A percentile compares a stretch with the other conserved stretches of the same genome.
Conservation (phyloP, 2,329 filamentous ascomycete species). For the Sclerotinia minor region DNA sequence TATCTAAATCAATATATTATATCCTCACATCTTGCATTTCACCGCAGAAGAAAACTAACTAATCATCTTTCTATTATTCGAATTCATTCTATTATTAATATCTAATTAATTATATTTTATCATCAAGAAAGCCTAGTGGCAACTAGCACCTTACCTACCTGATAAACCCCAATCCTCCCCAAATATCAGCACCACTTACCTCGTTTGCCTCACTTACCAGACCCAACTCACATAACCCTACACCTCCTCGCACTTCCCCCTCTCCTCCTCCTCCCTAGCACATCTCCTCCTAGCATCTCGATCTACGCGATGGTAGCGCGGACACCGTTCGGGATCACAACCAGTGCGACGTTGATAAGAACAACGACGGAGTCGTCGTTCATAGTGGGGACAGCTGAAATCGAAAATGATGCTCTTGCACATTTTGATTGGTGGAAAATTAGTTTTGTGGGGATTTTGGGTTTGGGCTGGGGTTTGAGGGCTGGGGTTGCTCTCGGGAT, state of each 20-base stretch:
- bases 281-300: background rate
- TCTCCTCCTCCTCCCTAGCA: background rate
- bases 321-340: background rate
- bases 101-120: no score
- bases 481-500: background rate
- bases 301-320: background rate
- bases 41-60: no score
- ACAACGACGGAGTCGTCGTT: background rate
- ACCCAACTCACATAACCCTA: background rate
- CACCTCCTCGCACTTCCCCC: background rate
- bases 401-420: slow-evolving; percentile 7
- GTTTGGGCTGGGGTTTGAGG: background rate
- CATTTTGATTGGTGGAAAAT: background rate
- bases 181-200: no score
- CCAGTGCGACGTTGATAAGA: background rate
- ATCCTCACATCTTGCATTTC: no score
- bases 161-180: no score
- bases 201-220: no score
- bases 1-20: no score
- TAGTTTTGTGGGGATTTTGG: background rate
- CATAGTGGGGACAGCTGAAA: slow-evolving; percentile 1
- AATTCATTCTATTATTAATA: no score
- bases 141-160: no score
- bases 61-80: no score
- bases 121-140: no score